A percentile compares a stretch with the other conserved stretches of the same genome.
Conservation (phyloP, 495 filamentous ascomycete species). For the Penicillium steckii region DNA sequence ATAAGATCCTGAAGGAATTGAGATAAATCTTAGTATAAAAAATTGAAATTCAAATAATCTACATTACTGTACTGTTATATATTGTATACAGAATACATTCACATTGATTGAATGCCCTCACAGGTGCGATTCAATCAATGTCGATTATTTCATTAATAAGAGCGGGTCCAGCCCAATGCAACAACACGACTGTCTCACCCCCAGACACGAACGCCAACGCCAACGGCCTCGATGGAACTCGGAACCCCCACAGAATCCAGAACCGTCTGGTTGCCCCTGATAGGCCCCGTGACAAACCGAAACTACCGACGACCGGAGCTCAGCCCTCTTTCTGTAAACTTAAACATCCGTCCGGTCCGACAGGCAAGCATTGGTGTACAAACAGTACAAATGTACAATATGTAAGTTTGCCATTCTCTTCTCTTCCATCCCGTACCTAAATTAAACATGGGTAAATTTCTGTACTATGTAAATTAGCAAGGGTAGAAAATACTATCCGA, state of each 20-base stretch:
- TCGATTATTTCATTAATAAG: background rate
- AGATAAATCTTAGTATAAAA: too few relatives aligned
- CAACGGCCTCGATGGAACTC: constrained; percentile 1
- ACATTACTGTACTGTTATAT: too few relatives aligned
- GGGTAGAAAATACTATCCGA: background rate
- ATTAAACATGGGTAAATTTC: too few relatives aligned
- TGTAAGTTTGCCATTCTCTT: too few relatives aligned
- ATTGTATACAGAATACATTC: too few relatives aligned
- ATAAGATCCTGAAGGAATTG: too few relatives aligned
- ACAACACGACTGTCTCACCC: constrained; percentile 2
- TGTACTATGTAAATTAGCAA: too few relatives aligned
- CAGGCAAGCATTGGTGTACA: background rate
- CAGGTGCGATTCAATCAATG: background rate
- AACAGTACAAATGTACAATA: too few relatives aligned
- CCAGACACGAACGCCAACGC: constrained; percentile 6
- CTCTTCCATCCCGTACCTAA: too few relatives aligned
- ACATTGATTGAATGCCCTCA: too few relatives aligned
- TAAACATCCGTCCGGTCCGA: background rate
- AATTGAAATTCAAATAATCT: too few relatives aligned
- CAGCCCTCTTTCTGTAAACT: background rate
- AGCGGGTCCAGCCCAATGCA: constrained; percentile 4
- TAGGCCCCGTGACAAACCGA: background rate
- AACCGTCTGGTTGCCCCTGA: background rate
- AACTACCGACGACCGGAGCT: background rate
- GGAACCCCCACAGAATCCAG: constrained; percentile 2